phyloP scores from a whole-genome alignment of 805 yeast species.

The Candida parachauliodes region DNA sequence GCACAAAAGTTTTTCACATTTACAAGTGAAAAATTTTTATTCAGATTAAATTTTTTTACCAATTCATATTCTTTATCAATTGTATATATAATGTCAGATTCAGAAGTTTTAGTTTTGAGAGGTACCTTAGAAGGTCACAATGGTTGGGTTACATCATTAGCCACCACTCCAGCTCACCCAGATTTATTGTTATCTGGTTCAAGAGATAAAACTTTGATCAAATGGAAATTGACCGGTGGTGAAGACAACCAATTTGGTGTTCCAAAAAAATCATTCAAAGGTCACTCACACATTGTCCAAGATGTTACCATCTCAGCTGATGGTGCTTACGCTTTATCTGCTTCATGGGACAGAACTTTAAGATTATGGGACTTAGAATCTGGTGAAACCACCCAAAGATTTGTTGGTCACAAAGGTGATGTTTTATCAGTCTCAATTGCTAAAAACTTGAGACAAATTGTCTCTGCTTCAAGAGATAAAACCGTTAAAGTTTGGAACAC shows the following conservation, averaged over 20 bases:
- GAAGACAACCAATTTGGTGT: constrained; percentile 93
- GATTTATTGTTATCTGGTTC: constrained; percentile 97
- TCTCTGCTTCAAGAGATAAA: constrained; percentile 98
- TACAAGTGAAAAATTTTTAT: not conserved
- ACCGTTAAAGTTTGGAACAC: constrained; percentile 99
- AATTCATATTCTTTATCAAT: constrained; percentile 2
- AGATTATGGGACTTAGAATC: constrained; percentile 97
- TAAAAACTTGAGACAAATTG: constrained; percentile 94
- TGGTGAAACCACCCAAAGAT: constrained; percentile 92
- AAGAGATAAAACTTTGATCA: constrained; percentile 97
- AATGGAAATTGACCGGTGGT: constrained; percentile 95
- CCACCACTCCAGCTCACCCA: constrained; percentile 98
- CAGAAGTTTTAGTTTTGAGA: constrained; percentile 98
- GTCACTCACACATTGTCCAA: constrained; percentile 99
- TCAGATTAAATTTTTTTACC: constrained; percentile 2
- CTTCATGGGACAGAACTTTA: constrained; percentile 99
- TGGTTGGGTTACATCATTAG: constrained; percentile 95
- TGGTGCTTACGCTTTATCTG: constrained; percentile 96
- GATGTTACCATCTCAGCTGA: constrained; percentile 97
- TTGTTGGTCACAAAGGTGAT: constrained; percentile 97
- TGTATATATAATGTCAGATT: constrained; percentile 62
- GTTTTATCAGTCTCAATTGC: constrained; percentile 96
- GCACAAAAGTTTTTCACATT: not conserved
- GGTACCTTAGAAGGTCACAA: constrained; percentile 94
- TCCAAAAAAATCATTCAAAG: constrained; percentile 94